Evolutionary conservation across 495 filamentous ascomycete species (phyloP), one percentile per base, ranked within the genome.

Genomic region (Aspergillus avenaceus): DNA sequence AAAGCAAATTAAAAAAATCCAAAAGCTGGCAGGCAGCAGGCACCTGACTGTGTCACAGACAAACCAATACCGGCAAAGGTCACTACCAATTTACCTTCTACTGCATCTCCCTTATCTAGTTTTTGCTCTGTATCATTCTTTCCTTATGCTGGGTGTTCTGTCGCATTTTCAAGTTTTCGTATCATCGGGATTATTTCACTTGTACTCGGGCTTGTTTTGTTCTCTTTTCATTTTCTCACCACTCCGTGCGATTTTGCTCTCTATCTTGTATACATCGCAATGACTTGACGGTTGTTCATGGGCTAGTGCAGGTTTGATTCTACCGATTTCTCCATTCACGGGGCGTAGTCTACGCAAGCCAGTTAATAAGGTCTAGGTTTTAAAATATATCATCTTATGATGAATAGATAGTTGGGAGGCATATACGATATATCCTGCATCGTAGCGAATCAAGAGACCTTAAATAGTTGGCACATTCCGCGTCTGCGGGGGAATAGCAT

Each of bases 211-310:
- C 28, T 36, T 54, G 5, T 53, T 46, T 49, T 28, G 37, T 50
- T 51, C 24, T 48, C 44, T 24, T 25, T 32, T 23, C 38, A 36
- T 50, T 9, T 36, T 45, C 29, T 45, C 34, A 8, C 36, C 27
- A 45, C 49, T 37, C n/a, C 40, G 32, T 48, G 31, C 48, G 27
- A 2, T 32, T 46, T 37, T 29, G 43, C 34, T 59, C 36, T 55
- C 43, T 55, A 50, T 50, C 50, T 47, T 47, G 22, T 57, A 31
- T 52, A 41, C 50, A 52, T 38, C 36, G 43, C 54, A 50, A 52
- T 54, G 49, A 50, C 49, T 52, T 54, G 32, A 51, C 51, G 50
- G 57, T 53, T 56, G 21, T 37, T 42, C 23, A 19, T 45, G 41
- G 19, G 31, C 31, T 50, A 43, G 36, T 53, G 19, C 37, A 32